Percentiles rank a stretch among this genome's conserved stretches.
Conservation (phyloP, 108 stramenopile species). For the Cylindrotheca fusiformis region DNA sequence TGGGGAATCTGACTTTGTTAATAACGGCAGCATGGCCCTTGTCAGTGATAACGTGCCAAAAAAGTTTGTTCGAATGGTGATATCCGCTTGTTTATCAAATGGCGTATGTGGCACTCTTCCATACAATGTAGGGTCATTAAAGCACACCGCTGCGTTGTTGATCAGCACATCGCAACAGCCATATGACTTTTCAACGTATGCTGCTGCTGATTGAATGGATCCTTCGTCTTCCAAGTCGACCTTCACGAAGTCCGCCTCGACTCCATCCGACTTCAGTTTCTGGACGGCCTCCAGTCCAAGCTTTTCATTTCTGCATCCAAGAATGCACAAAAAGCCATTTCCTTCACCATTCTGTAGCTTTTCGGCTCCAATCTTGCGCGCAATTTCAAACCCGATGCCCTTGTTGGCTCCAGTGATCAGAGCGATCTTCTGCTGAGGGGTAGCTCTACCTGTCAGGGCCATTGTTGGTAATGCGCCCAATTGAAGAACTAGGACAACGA, state of each 20-base stretch:
- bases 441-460: background rate
- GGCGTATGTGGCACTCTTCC: conserved; percentile 49
- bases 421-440: conserved; percentile 13
- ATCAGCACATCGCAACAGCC: conserved; percentile 51
- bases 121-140: conserved; percentile 64
- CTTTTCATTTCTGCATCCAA: conserved; percentile 40
- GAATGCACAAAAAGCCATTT: conserved; percentile 35
- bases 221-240: conserved; percentile 35
- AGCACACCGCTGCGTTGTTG: conserved; percentile 66
- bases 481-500: no score
- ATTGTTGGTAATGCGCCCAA: no score
- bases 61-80: conserved; percentile 56
- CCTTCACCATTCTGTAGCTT: conserved; percentile 6
- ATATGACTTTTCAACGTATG: conserved; percentile 19
- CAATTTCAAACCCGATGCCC: conserved; percentile 64
- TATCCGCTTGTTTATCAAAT: conserved; percentile 51
- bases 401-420: conserved; percentile 48
- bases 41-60: conserved; percentile 49
- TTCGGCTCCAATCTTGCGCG: conserved; percentile 23
- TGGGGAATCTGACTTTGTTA: conserved; percentile 41
- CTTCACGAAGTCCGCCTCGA: conserved; percentile 23
- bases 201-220: conserved; percentile 26
- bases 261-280: conserved; percentile 28
- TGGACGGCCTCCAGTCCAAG: conserved; percentile 36
- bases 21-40: conserved; percentile 34